Percentiles rank a stretch among this genome's conserved stretches.
Conservation (phyloP, 2,329 filamentous ascomycete genomes). For the Penicillium sp. region DNA sequence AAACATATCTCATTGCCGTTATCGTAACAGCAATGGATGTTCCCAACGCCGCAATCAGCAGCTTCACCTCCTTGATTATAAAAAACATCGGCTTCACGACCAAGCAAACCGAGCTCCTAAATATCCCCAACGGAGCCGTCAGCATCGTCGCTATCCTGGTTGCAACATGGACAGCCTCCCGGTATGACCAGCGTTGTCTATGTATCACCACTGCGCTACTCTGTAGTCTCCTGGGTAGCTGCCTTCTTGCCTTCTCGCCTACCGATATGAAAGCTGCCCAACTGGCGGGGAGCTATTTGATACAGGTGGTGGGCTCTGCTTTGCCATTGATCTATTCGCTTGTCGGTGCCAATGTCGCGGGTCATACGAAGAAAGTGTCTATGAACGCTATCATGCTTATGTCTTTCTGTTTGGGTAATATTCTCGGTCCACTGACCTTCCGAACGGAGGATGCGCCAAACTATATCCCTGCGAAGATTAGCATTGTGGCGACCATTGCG, state of each 20-base stretch:
- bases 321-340: conserved; percentile 43
- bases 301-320: conserved; percentile 39
- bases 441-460: conserved; percentile 44
- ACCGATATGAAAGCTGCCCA: conserved; percentile 38
- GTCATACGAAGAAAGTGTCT: conserved; percentile 53
- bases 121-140: conserved; percentile 44
- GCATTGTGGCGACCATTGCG: conserved; percentile 36
- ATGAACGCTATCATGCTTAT: conserved; percentile 49
- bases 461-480: conserved; percentile 42
- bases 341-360: conserved; percentile 48
- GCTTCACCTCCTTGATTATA: conserved; percentile 44
- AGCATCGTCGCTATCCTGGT: conserved; percentile 40
- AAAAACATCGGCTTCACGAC: conserved; percentile 46
- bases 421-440: conserved; percentile 49
- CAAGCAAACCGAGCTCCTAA: conserved; percentile 45
- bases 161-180: conserved; percentile 38
- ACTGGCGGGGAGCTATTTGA: conserved; percentile 45
- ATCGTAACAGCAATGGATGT: conserved; percentile 38
- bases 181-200: conserved; percentile 41
- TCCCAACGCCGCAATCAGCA: conserved; percentile 45
- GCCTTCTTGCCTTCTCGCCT: conserved; percentile 41
- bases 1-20: conserved; percentile 44
- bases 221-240: conserved; percentile 45
- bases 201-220: conserved; percentile 41
- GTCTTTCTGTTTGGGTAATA: conserved; percentile 46